These are phyloP conservation scores for Haplosporangium sp. DNA, from an alignment of 371 early-diverging fungal species.

Conservation along the genomic window DNA sequence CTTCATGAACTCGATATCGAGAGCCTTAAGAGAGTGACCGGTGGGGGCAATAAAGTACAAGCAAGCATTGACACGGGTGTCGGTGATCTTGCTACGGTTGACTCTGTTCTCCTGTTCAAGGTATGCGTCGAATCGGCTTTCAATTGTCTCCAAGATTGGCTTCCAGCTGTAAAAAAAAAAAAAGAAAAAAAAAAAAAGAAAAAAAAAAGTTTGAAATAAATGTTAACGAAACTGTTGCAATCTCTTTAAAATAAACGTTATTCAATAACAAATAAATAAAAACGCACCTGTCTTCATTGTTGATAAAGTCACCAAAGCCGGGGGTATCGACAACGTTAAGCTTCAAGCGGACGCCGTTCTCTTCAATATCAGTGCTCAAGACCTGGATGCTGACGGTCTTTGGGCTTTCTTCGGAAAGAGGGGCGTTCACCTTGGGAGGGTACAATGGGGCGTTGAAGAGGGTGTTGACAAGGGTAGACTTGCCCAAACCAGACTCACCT, in stretches of 20 bases:
- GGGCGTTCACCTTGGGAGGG: constrained; percentile 85
- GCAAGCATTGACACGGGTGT: constrained; percentile 97
- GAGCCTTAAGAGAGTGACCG: constrained; percentile 91
- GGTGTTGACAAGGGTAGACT: constrained; percentile 99
- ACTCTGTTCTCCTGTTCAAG: constrained; percentile 94
- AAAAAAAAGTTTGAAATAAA: too few relatives aligned
- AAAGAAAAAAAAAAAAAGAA: neutral
- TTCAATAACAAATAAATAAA: neutral
- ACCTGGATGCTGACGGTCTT: constrained; percentile 95
- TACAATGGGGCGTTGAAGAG: constrained; percentile 95
- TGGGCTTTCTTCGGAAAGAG: constrained; percentile 84
- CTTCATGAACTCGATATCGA: constrained; percentile 97
- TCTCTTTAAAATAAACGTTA: neutral
- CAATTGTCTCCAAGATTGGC: constrained; percentile 96
- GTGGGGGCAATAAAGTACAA: constrained; percentile 98
- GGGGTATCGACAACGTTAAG: constrained; percentile 96
- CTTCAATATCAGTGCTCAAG: constrained; percentile 82
- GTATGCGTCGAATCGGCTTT: constrained; percentile 94
- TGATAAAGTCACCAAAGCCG: constrained; percentile 95
- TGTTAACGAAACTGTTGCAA: too few relatives aligned
- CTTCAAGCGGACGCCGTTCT: constrained; percentile 91
- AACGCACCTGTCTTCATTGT: constrained; percentile 90
- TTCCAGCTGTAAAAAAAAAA: constrained; percentile 77
- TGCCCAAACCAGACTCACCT: constrained; percentile 98
- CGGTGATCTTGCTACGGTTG: constrained; percentile 88